Percentiles rank a stretch among this genome's conserved stretches.
Evolutionary conservation across 176 grass and related monocot species (phyloP).

Genomic region (Carex pumila): DNA sequence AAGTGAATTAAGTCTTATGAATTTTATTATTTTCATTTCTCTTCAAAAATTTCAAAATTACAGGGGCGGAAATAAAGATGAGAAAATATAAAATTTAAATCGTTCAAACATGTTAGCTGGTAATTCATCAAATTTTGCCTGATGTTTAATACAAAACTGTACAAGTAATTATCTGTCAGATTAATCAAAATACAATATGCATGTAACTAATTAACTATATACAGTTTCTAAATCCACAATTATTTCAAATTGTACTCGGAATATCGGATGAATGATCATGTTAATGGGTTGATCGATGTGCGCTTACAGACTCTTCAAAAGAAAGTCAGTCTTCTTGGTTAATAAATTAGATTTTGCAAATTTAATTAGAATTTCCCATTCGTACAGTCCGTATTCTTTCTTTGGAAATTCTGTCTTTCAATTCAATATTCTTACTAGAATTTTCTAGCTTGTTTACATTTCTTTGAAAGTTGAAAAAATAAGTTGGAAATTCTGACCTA

Average conservation of each 20-base stretch:
- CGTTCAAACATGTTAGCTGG: too few relatives aligned
- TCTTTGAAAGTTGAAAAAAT: constrained; percentile 13
- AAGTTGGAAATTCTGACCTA: not conserved
- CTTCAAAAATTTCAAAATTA: not conserved
- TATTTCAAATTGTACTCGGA: too few relatives aligned
- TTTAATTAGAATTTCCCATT: not conserved
- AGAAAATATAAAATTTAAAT: not conserved
- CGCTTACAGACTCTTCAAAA: not conserved
- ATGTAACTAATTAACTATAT: too few relatives aligned
- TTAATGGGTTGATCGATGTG: too few relatives aligned
- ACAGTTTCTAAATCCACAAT: too few relatives aligned
- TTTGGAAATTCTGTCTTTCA: not conserved
- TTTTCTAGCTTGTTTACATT: not conserved
- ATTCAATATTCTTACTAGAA: not conserved
- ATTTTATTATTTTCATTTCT: not conserved
- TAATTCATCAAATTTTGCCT: too few relatives aligned
- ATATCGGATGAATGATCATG: too few relatives aligned
- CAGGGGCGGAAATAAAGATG: not conserved
- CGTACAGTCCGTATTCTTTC: not conserved
- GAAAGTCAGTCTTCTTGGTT: not conserved
- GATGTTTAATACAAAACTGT: too few relatives aligned
- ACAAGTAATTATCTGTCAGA: too few relatives aligned
- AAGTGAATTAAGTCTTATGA: too few relatives aligned
- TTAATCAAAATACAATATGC: too few relatives aligned
- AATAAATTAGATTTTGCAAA: not conserved